These are phyloP conservation scores for Wickerhamiella sorbophila DNA, from an alignment of 805 yeast genomes.

Conservation along the genomic window DNA sequence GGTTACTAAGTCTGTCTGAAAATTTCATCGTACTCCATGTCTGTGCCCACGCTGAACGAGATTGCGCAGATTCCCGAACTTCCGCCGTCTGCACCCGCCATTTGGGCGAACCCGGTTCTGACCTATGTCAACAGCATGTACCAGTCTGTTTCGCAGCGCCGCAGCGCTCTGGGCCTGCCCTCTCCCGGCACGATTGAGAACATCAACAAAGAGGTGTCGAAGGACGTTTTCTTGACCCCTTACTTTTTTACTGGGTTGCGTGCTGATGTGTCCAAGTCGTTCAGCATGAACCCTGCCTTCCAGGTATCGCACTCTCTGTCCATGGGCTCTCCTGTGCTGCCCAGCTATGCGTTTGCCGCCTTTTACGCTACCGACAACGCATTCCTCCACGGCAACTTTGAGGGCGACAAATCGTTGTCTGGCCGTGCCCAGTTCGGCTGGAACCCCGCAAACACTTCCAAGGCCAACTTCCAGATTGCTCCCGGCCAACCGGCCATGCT, in stretches of 20 bases:
- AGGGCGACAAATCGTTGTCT: constrained; percentile 67
- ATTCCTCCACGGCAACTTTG: constrained; percentile 83
- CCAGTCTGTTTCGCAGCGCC: constrained; percentile 37
- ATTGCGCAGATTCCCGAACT: constrained; percentile 12
- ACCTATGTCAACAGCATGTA: constrained; percentile 11
- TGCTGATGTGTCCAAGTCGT: constrained; percentile 90
- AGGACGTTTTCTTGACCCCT: constrained; percentile 83
- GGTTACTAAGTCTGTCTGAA: neutral
- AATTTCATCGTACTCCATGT: constrained; percentile 1
- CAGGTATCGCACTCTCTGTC: constrained; percentile 91
- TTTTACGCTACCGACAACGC: constrained; percentile 74
- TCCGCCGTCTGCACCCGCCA: constrained; percentile 14
- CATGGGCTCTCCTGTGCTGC: constrained; percentile 70
- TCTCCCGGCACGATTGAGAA: constrained; percentile 95
- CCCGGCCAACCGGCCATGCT: constrained; percentile 84
- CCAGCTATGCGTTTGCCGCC: constrained; percentile 84
- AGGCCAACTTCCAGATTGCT: constrained; percentile 77
- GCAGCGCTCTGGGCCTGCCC: constrained; percentile 64
- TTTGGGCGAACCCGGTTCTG: constrained; percentile 16
- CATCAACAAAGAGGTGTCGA: constrained; percentile 80
- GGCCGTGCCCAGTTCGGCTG: constrained; percentile 89
- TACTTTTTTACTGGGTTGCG: constrained; percentile 89
- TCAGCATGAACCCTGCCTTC: constrained; percentile 83
- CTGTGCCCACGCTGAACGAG: constrained; percentile 6
- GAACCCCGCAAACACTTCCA: constrained; percentile 64